Base-by-base conservation (phyloP, 139 green algal genomes). In the Micromonas pusilla region DNA sequence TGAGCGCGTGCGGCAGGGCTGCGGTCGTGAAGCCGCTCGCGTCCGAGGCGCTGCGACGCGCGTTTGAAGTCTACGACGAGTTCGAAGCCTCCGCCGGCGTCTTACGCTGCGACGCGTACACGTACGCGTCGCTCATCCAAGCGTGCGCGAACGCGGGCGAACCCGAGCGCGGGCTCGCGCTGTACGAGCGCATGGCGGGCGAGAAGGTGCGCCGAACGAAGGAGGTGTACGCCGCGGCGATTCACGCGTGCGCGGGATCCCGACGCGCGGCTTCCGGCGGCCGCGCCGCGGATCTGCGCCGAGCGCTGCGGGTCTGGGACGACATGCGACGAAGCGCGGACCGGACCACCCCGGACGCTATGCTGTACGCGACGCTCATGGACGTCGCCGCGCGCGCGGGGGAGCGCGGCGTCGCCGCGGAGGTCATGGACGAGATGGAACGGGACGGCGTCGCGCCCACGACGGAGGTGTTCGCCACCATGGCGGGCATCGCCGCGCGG, bases 291-390 rank as follows among this genome's bases (percentile, higher is more conserved):
- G n/a, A n/a, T n/a, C 45, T 16, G 9, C 37, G 2, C 36, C 31
- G 53, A 63, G 25, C 68, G 26, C 30, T 13, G 68, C 5, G 31
- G 31, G 63, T 20, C 63, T 32, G 28, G 28, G 2, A 34, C 52
- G 36, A 62, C 32, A n/a, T 75, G 68, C 34, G 37, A 75, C 19
- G 37, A 62, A 4, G 31, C 62, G 68, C 36, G 30, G 25, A 20
- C 37, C 19, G 30, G 31, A 6, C 4, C 34, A 36, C 30, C 19
- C 23, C 25, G 2, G 68, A 75, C 32, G 23, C 36, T 2, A 62
- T 75, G 9, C 19, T 32, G 6, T 75, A 75, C 37, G 68, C 68
- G 68, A 75, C 68, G 3, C 52, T 75, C 23, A 63, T 75, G 37
- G 23, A 4, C 37, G 37, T 75, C 68, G 68, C 68, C 34, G 23